Evolutionary conservation across 371 early-diverging fungal genomes (phyloP), one percentile per base, ranked within the genome.

Genomic region (Syncephalastrum contaminatum): DNA sequence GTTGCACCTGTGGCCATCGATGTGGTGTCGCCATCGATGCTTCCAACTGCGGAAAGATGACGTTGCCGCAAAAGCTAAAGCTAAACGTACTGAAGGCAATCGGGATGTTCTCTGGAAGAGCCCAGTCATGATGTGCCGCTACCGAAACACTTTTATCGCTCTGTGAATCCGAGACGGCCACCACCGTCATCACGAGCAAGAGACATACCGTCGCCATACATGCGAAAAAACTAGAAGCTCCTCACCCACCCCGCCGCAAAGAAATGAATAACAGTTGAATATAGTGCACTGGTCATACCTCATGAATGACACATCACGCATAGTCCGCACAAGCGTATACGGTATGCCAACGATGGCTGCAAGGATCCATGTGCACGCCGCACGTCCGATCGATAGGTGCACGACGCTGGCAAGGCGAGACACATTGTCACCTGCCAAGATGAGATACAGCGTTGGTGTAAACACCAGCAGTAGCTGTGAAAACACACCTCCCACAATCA

Each of bases 381-480:
- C 64, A 56, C 70, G 64, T 56, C 64, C 43, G 15, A 73, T 15
- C 27, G 51, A 53, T 15, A 59, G 16, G 18, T 16, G 53, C 41
- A 53, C 60, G 15, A 19, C 61, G 40, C 54, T 43, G 54, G 78
- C 49, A 18, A 90, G 76, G 8, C 76, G 71, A 8, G 77, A 62
- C 47, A 87, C 69, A 66, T 88, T 88, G 48, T 75, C 69, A 36
- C 86, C 86, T 6, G 91, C 87, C 41, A 94, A 60, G 53, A 92
- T 86, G 12, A 94, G 73, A 60, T 89, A 94, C 4, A 92, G 75
- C 40, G 87, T 82, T 0, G 88, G 81, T 10, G 87, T 86, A 53
- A 88, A 87, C 12, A 88, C 56, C 2, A 87, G 70, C 48, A 87
- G 77, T n/a, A 80, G 54, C 59, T 86, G 83, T 50, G 88, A 83